phyloP scores from a whole-genome alignment of 352 stramenopile genomes.

The Phytophthora kernoviae region DNA sequence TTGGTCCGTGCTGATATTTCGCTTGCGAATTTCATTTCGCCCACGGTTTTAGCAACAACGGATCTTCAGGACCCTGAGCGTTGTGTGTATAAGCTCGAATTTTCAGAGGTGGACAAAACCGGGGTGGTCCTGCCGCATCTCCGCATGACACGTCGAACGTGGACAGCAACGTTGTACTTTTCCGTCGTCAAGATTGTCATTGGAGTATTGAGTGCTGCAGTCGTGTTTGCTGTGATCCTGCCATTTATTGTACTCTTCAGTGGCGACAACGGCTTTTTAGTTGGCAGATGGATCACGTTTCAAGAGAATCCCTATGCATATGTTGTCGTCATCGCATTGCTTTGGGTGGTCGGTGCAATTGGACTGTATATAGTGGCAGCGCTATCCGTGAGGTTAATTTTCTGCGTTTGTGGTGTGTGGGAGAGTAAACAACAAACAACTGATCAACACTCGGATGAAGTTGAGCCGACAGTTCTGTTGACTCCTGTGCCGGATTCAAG shows the following conservation, averaged over 20 bases:
- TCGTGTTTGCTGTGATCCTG: constrained; percentile 9
- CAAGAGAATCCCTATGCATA: constrained; percentile 16
- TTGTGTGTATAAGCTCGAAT: too few relatives aligned
- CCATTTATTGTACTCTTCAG: constrained; percentile 32
- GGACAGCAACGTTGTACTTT: constrained; percentile 1
- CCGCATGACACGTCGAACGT: not conserved
- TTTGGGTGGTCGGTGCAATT: constrained; percentile 7
- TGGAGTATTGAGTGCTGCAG: constrained; percentile 2
- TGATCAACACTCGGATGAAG: too few relatives aligned
- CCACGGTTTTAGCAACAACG: too few relatives aligned
- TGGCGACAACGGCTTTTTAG: not conserved
- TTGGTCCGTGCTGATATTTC: too few relatives aligned
- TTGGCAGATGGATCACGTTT: constrained; percentile 5
- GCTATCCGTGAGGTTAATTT: constrained; percentile 16
- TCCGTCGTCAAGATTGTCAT: not conserved
- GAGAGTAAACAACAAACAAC: not conserved
- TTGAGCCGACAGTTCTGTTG: too few relatives aligned
- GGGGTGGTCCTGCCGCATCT: too few relatives aligned
- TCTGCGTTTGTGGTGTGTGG: constrained; percentile 10
- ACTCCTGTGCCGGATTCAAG: too few relatives aligned
- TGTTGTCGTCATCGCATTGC: constrained; percentile 1
- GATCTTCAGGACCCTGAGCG: too few relatives aligned
- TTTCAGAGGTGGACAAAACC: too few relatives aligned
- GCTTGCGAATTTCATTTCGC: too few relatives aligned
- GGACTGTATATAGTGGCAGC: constrained; percentile 5